Evolutionary conservation across 768 basidiomycete species (phyloP), one percentile per base, ranked within the genome.

Genomic region (Harrya chromipes): DNA sequence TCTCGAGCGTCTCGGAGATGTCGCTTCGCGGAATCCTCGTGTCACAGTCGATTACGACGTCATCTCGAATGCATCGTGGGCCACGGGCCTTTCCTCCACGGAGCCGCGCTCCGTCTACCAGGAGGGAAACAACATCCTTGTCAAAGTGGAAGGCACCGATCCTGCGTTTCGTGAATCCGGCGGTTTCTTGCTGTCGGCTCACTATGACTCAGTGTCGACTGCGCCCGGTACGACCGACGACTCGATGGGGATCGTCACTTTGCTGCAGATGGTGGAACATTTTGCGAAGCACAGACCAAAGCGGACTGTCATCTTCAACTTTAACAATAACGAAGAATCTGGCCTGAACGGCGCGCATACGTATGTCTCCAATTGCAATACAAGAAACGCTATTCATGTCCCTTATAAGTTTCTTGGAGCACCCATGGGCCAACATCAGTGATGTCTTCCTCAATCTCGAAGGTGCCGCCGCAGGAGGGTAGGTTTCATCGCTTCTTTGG

Each of bases 251-350:
- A 73, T 85, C 6, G 81, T 71, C 4, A 84, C 83, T 0, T 67
- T 87, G 1, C 63, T 90, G 21, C 83, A 87, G 49, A 74, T 92
- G 56, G 70, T 87, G 31, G 69, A 81, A 35, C 77, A 81, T 54
- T 72, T 82, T 45, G 71, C 74, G 0, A 65, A 69, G 47, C 71
- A 82, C 35, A 70, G 74, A 7, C 79, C 79, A 1, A 66, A 70
- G 36, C 74, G 82, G 34, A 87, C 86, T 0, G 83, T 84, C 6
- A 67, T 93, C 4, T 90, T 92, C 72, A 89, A 91, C 58, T 78
- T 90, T 63, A 93, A 93, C 64, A 91, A 92, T 52, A 90, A 85
- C 1, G 90, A 92, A 61, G 90, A 93, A 58, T 82, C 88, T 62
- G 79, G 82, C 29, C 64, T 91, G 55, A 77, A 84, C 52, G 90